Base-by-base conservation (phyloP, 306 rosid species). In the Bauhinia variegata region DNA sequence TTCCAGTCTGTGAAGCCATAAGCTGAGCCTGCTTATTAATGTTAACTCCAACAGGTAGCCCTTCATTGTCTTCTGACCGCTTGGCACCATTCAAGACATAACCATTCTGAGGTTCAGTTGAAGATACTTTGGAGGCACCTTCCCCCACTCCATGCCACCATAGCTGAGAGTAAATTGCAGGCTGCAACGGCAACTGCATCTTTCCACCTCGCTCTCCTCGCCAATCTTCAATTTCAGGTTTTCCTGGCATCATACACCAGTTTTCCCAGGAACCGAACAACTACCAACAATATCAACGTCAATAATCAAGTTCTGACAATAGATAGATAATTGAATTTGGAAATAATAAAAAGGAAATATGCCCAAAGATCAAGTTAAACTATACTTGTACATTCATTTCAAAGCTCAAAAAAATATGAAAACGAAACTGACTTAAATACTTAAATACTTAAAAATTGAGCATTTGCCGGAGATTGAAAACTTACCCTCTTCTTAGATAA, bases 211-310 rank as follows among this genome's bases (percentile, higher is more conserved):
- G 78, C 49, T 77, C 67, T 46, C 58, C 50, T 32, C 70, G 72
- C 49, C 60, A 68, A 32, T 81, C 82, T 63, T 72, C 87, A 36
- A 54, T 70, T 41, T 84, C 88, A 50, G 90, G 81, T 76, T 84
- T 84, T 34, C 86, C 85, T 13, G 87, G 92, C 97, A 88, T 88
- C 75, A 51, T 91, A 78, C 72, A 73, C 79, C 60, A 67, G 67
- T 70, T 71, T 71, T 63, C 60, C 80, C 83, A 78, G 38, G 15
- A 80, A 71, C 33, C 65, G 63, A 19, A 47, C 36, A 75, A 76
- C 61, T 8, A 2, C 28, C 28, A 23, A 23, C n/a, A n/a, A n/a
- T n/a, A n/a, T n/a, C n/a, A n/a, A n/a, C n/a, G n/a, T n/a, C n/a
- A n/a, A n/a, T n/a, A n/a, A n/a, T n/a, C n/a, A n/a, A 65, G 38